phyloP scores from a whole-genome alignment of 805 yeast species.

The Barnettozyma wickerhamii region DNA sequence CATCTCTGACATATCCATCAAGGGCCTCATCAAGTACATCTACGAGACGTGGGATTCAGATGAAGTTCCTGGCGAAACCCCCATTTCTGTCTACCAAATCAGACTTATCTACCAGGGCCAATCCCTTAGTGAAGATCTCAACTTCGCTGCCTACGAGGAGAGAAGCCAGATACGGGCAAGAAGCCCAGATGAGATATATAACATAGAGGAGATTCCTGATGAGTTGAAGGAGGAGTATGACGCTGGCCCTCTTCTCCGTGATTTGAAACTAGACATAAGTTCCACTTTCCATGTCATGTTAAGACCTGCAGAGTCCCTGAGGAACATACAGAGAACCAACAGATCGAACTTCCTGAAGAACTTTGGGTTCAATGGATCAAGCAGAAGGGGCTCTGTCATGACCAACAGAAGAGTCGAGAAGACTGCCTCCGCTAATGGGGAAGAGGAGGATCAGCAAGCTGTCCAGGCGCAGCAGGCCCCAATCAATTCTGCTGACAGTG shows the following conservation, averaged over 20 bases:
- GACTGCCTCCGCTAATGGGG: not conserved
- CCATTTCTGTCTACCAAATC: conserved; percentile 10
- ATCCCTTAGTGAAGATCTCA: conserved; percentile 17
- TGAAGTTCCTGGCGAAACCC: not conserved
- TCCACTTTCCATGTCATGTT: conserved; percentile 28
- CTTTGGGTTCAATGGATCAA: too few relatives aligned
- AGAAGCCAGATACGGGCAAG: not conserved
- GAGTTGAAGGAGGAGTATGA: conserved; percentile 7
- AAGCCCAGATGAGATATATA: not conserved
- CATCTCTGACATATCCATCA: not conserved
- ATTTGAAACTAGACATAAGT: conserved; percentile 19
- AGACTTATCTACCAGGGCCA: conserved; percentile 30
- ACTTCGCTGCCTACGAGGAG: conserved; percentile 4
- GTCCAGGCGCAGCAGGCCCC: too few relatives aligned
- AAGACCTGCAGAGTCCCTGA: conserved; percentile 22
- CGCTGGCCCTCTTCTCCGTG: not conserved
- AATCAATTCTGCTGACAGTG: too few relatives aligned
- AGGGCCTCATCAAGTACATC: conserved; percentile 2
- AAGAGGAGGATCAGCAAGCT: not conserved
- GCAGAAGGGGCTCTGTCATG: not conserved
- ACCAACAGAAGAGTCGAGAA: conserved; percentile 3
- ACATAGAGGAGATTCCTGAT: not conserved
- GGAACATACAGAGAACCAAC: not conserved
- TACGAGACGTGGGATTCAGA: conserved; percentile 3
- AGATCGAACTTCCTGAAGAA: not conserved